Conservation (phyloP, 345 rosid genomes). For the Stellera chamaejasme region DNA sequence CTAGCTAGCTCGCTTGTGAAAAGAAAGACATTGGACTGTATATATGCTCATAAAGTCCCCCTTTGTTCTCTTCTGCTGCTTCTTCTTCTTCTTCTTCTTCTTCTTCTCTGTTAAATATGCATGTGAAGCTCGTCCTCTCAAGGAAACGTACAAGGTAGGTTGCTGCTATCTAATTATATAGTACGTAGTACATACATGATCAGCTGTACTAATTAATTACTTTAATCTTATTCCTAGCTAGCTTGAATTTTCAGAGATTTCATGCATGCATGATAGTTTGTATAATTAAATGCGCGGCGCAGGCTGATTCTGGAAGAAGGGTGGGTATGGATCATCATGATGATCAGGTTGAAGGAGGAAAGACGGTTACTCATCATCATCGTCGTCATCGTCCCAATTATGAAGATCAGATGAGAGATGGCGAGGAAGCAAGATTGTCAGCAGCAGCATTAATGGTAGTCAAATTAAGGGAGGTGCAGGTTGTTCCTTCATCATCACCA, state of each 20-base stretch:
- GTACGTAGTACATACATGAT: no score
- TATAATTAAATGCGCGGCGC: no score
- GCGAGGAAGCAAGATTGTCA: background rate
- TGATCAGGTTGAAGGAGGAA: no score
- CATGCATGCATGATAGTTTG: no score
- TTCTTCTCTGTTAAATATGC: conserved; percentile 21
- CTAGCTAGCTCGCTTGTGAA: no score
- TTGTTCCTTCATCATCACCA: conserved; percentile 9
- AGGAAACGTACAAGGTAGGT: conserved; percentile 10
- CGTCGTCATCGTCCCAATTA: no score
- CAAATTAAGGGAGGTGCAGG: conserved; percentile 2
- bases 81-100: conserved; percentile 16
- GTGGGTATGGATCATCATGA: background rate
- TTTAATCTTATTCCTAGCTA: background rate
- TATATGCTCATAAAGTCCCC: conserved; percentile 14
- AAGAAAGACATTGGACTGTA: no score
- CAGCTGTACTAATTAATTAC: no score
- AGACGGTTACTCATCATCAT: no score
- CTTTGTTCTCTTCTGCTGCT: conserved; percentile 13
- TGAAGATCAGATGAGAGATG: no score
- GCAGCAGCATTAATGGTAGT: background rate
- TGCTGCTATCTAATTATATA: no score
- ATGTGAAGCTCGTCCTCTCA: conserved; percentile 30
- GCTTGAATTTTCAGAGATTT: no score
- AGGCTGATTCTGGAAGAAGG: background rate